Conservation (phyloP, 768 basidiomycete species). For the Macrolepiota dolichaula region DNA sequence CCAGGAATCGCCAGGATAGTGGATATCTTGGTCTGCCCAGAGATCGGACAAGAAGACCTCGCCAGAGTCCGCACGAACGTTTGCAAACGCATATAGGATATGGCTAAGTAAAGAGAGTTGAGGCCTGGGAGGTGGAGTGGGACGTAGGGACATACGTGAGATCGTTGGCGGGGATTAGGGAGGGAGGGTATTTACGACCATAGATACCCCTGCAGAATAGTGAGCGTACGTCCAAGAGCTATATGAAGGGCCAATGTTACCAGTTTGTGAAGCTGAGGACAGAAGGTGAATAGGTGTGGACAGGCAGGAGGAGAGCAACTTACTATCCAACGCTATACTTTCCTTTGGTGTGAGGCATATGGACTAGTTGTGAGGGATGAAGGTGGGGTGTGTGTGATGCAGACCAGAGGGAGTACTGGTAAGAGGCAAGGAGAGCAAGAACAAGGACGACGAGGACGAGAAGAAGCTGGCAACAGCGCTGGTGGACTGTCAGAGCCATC, state of each 20-base stretch:
- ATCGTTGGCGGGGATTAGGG: slow-evolving; percentile 75
- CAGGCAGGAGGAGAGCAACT: slow-evolving; percentile 25
- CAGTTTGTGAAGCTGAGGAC: slow-evolving; percentile 70
- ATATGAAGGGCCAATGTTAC: slow-evolving; percentile 29
- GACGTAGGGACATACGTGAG: slow-evolving; percentile 63
- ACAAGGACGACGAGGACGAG: slow-evolving; percentile 32
- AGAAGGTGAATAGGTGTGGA: slow-evolving; percentile 11
- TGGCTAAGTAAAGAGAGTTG: slow-evolving; percentile 44
- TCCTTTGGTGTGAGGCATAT: slow-evolving; percentile 38
- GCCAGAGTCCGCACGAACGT: slow-evolving; percentile 78
- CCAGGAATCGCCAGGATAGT: slow-evolving; percentile 95
- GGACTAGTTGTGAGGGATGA: not conserved
- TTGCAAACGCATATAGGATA: slow-evolving; percentile 91
- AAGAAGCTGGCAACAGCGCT: slow-evolving; percentile 10
- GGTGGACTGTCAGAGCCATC: too few species aligned
- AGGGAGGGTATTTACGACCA: slow-evolving; percentile 87
- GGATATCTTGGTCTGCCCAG: slow-evolving; percentile 98
- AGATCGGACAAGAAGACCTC: slow-evolving; percentile 85
- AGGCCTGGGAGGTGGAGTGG: slow-evolving; percentile 9
- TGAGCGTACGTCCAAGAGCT: not conserved
- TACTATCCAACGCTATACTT: slow-evolving; percentile 84
- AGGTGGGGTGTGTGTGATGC: not conserved
- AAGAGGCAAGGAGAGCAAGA: slow-evolving; percentile 36
- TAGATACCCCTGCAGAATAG: slow-evolving; percentile 78
- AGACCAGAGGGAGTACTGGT: slow-evolving; percentile 41